These are phyloP conservation scores for Centrapalus pauciflorus DNA, from an alignment of 129 eudicot species.

Conservation along the genomic window DNA sequence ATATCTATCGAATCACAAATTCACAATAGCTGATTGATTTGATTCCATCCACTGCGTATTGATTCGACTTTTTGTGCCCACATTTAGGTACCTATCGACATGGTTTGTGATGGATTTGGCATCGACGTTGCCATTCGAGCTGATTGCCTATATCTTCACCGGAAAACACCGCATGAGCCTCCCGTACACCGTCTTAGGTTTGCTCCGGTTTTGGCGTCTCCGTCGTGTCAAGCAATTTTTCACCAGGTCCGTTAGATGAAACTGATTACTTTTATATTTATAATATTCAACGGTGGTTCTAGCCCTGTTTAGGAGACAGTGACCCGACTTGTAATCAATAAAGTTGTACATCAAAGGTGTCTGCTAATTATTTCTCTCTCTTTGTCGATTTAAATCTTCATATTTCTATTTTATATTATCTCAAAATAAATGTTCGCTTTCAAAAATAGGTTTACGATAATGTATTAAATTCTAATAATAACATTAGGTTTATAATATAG, in stretches of 20 bases:
- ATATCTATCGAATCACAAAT: not conserved
- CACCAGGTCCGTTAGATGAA: slow-evolving; percentile 56
- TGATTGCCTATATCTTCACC: slow-evolving; percentile 44
- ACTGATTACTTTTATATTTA: too few species aligned
- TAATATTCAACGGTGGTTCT: too few species aligned
- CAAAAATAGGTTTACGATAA: too few species aligned
- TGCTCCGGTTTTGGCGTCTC: slow-evolving; percentile 93
- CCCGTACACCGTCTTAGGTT: slow-evolving; percentile 62
- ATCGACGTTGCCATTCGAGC: slow-evolving; percentile 77
- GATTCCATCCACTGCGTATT: not conserved
- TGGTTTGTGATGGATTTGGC: slow-evolving; percentile 96
- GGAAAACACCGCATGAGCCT: slow-evolving; percentile 53
- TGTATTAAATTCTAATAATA: too few species aligned
- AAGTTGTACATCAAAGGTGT: too few species aligned
- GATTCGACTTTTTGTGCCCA: not conserved
- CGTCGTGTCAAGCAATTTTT: slow-evolving; percentile 80
- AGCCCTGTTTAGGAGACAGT: too few species aligned
- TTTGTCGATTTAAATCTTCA: too few species aligned
- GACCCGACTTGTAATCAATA: too few species aligned
- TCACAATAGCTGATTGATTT: not conserved
- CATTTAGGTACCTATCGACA: slow-evolving; percentile 69
- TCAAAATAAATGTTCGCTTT: too few species aligned
- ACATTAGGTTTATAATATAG: too few species aligned
- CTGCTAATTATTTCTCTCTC: too few species aligned
- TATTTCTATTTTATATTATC: too few species aligned